These are phyloP conservation scores for Tolypocladium guangdongense DNA, from an alignment of 2,329 filamentous ascomycete genomes.

Conservation along the genomic window DNA sequence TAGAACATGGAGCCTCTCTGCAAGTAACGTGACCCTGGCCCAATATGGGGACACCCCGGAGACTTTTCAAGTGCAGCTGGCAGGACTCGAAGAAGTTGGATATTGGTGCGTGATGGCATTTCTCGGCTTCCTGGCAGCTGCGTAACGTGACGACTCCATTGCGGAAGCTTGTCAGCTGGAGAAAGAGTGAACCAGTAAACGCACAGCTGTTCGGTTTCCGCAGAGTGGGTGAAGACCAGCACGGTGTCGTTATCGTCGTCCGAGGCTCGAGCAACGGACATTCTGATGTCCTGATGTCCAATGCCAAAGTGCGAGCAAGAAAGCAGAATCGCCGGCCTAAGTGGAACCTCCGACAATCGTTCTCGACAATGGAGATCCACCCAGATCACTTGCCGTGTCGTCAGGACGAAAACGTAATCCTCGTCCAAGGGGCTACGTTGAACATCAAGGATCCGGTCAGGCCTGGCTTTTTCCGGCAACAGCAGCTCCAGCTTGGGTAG, in stretches of 20 bases:
- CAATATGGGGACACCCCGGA: constrained; percentile 3
- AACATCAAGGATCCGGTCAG: constrained; percentile 43
- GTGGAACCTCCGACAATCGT: constrained; percentile 1
- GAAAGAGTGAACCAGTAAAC: constrained; percentile 23
- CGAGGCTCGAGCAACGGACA: constrained; percentile 17
- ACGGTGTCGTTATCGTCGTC: constrained; percentile 9
- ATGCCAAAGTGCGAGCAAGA: constrained; percentile 18
- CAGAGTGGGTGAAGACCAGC: constrained; percentile 25
- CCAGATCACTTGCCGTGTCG: constrained; percentile 38
- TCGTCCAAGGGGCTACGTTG: constrained; percentile 33
- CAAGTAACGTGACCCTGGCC: constrained; percentile 19
- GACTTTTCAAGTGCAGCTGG: constrained; percentile 12
- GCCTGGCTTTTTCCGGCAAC: constrained; percentile 10
- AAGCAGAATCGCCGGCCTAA: constrained; percentile 14
- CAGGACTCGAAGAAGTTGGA: constrained; percentile 17
- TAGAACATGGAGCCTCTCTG: constrained; percentile 30
- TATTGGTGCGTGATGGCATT: constrained; percentile 1
- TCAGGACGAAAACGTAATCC: constrained; percentile 48
- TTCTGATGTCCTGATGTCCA: constrained; percentile 12
- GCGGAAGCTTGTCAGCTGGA: constrained; percentile 15
- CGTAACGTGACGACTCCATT: constrained; percentile 26
- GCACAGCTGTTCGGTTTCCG: constrained; percentile 17
- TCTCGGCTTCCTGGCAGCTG: constrained; percentile 10
- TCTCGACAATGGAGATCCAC: constrained; percentile 25
- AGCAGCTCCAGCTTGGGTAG: constrained; percentile 16